A percentile compares a stretch with the other conserved stretches of the same genome.
Conservation (phyloP, 768 basidiomycete species). For the Amanita thiersii region DNA sequence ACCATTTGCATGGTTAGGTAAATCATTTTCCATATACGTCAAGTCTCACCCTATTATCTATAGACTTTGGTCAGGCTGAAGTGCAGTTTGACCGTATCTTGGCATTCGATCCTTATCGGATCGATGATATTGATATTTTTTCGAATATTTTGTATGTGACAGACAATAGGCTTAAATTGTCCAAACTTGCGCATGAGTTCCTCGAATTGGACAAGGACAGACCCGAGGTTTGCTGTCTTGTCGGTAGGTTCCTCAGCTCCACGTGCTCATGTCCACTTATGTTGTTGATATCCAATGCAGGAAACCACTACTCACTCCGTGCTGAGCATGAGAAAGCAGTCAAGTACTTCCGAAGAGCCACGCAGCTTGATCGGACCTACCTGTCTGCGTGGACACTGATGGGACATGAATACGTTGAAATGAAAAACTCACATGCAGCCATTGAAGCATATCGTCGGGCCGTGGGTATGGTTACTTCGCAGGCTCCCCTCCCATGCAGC, state of each 20-base stretch:
- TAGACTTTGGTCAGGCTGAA: constrained; percentile 87
- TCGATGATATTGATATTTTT: constrained; percentile 93
- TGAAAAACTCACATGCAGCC: constrained; percentile 98
- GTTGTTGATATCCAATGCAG: constrained; percentile 29
- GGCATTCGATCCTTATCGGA: constrained; percentile 72
- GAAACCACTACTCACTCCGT: constrained; percentile 94
- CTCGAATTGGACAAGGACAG: constrained; percentile 84
- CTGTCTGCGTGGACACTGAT: constrained; percentile 97
- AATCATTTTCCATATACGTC: constrained; percentile 6
- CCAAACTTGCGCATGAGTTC: constrained; percentile 88
- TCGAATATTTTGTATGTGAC: constrained; percentile 97
- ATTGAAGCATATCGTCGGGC: constrained; percentile 97
- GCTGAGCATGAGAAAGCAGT: constrained; percentile 95
- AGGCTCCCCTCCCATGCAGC: background rate
- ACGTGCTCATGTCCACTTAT: background rate
- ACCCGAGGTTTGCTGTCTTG: constrained; percentile 93
- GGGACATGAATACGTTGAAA: constrained; percentile 98
- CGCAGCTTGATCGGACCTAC: constrained; percentile 92
- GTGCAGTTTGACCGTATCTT: constrained; percentile 80
- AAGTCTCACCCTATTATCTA: constrained; percentile 9
- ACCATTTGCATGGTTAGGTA: constrained; percentile 78
- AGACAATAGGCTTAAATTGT: constrained; percentile 81
- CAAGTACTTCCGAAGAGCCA: constrained; percentile 89
- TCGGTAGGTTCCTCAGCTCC: constrained; percentile 50
- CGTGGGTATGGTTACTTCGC: constrained; percentile 53